Evolutionary conservation across 441 rosid genomes (phyloP), one percentile per base, ranked within the genome.

Genomic region (Gossypium schwendimanii): DNA sequence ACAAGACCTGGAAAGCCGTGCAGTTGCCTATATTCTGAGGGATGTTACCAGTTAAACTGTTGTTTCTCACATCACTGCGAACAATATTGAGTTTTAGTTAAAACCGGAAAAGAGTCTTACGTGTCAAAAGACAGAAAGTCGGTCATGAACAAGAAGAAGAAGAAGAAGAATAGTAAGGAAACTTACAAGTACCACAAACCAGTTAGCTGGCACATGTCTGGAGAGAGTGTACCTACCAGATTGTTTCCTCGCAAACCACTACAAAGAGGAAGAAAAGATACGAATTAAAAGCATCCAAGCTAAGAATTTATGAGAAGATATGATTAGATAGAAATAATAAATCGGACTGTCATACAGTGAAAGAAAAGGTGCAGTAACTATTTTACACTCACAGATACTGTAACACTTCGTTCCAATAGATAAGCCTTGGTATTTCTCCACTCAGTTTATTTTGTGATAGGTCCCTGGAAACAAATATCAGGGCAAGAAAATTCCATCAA

Each of bases 151-250:
- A 31, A 54, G 0, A 8, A 24, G 2, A 17, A 2, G 2, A 54
- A 36, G 12, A 24, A 41, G 0, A 55, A 18, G 36, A 58, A 69
- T 58, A 17, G 31, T 41, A 31, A 64, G 77, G 75, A 31, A 59
- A 91, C 98, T 92, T 88, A 94, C 97, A 92, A 94, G 82, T 88
- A 94, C 98, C 98, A 94, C 71, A 94, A 70, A 50, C 97, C 97
- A 2, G 97, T 90, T 15, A 94, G 83, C 78, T 94, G 97, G 84
- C 97, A 92, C 86, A 94, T 85, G 81, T 92, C 98, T 2, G 91
- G 85, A 36, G 97, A 90, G 49, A 94, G 83, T 6, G 89, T 66
- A 61, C 98, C 97, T 15, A 84, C 88, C 84, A 94, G 81, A 80
- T 85, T 92, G 88, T 94, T 92, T 49, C 97, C 98, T 1, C 95